phyloP scores from a whole-genome alignment of 1,284 basidiomycete genomes.

The Athelia sp. region DNA sequence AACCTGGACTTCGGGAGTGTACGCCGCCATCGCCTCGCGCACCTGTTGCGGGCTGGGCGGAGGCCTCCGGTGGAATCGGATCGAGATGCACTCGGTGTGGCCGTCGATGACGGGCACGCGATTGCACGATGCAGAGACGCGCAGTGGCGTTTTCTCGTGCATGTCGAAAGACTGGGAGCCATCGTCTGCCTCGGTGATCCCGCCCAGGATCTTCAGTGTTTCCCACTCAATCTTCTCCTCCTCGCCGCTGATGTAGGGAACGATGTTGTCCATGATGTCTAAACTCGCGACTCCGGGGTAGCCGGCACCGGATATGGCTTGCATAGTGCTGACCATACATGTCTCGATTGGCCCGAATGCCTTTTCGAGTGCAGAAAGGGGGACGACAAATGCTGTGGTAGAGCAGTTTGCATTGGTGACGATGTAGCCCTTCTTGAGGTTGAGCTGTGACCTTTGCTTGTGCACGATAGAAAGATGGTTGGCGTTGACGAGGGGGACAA shows the following conservation, averaged over 20 bases:
- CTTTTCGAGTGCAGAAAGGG: conserved; percentile 88
- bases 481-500: conserved; percentile 96
- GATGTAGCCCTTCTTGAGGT: conserved; percentile 87
- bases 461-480: conserved; percentile 82
- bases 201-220: conserved; percentile 94
- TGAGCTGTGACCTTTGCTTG: conserved; percentile 74
- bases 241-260: conserved; percentile 92
- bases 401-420: conserved; percentile 99
- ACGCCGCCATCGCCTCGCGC: conserved; percentile 74
- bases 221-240: conserved; percentile 99
- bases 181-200: conserved; percentile 52
- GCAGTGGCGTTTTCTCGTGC: conserved; percentile 75
- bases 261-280: conserved; percentile 96
- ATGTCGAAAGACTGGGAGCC: conserved; percentile 74
- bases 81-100: conserved; percentile 84
- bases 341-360: conserved; percentile 92
- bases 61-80: conserved; percentile 78
- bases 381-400: conserved; percentile 92
- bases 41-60: conserved; percentile 88
- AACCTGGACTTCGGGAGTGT: conserved; percentile 76
- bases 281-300: conserved; percentile 92
- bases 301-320: conserved; percentile 96
- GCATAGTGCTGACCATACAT: conserved; percentile 91
- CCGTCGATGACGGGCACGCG: conserved; percentile 93
- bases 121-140: conserved; percentile 88